Conservation (phyloP, 306 rosid species). For the Sophora flavescens region DNA sequence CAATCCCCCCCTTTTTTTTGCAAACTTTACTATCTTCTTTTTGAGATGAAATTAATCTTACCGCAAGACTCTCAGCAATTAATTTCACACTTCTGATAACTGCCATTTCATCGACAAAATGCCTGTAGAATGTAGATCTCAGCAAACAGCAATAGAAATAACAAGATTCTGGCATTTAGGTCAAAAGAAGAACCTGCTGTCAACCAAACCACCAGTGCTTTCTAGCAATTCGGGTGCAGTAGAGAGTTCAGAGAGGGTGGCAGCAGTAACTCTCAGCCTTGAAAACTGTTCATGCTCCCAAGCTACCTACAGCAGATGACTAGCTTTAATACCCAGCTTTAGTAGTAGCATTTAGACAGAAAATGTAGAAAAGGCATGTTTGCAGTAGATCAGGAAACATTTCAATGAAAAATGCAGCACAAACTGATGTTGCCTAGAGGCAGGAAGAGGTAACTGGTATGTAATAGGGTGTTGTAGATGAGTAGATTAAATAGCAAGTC, state of each 20-base stretch:
- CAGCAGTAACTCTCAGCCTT: slow-evolving; percentile 96
- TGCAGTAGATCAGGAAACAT: slow-evolving; percentile 17
- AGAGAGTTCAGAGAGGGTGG: slow-evolving; percentile 85
- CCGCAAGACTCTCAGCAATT: slow-evolving; percentile 97
- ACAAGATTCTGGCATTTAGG: slow-evolving; percentile 40
- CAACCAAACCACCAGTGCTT: slow-evolving; percentile 86
- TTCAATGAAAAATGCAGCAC: slow-evolving; percentile 14
- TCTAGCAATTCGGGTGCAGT: slow-evolving; percentile 87
- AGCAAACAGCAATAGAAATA: slow-evolving; percentile 45
- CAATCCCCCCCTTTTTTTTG: not conserved
- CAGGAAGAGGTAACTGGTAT: not conserved
- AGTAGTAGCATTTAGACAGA: slow-evolving; percentile 33
- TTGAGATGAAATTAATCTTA: slow-evolving; percentile 51
- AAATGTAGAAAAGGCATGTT: slow-evolving; percentile 14
- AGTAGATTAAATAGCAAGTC: slow-evolving; percentile 1
- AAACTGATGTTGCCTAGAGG: slow-evolving; percentile 18
- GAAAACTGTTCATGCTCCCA: slow-evolving; percentile 99
- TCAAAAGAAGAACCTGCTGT: slow-evolving; percentile 70
- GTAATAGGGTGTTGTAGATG: not conserved
- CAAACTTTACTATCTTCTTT: slow-evolving; percentile 13
- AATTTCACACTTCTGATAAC: slow-evolving; percentile 84
- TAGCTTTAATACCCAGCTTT: slow-evolving; percentile 53
- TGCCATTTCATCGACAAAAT: slow-evolving; percentile 70
- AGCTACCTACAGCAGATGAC: slow-evolving; percentile 86
- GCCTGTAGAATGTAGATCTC: slow-evolving; percentile 68